Base-by-base conservation (phyloP, 1,284 basidiomycete species). In the Rhodotorula sp. region DNA sequence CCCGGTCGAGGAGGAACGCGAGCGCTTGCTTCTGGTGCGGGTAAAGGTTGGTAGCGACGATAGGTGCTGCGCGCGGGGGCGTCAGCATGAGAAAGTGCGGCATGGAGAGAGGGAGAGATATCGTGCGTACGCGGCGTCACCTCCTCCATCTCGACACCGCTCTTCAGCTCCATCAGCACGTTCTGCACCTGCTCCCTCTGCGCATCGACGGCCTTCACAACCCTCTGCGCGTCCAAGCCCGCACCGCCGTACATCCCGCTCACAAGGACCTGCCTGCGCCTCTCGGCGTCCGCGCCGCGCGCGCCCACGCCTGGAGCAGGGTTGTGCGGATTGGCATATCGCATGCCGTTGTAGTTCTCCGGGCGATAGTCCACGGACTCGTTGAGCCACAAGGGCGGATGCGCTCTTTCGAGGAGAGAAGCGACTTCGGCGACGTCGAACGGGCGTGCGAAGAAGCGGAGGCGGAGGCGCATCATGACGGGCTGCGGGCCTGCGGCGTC, bases 21-120 rank as follows among this genome's bases (percentile, higher is more conserved):
- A 99, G 85, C 34, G 95, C 97, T 82, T 97, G 96, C 83, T 96
- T 96, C 84, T 99, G 97, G 84, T 99, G 97, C 27, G 94, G 91
- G 82, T 98, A 98, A 15, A 99, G 85, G 57, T 83, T 86, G n/a
- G 97, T 97, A 48, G 89, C 89, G 72, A 99, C 88, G 79, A 93
- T 88, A n/a, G 87, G 82, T 58, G 85, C 91, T 94, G 46, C 48
- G 50, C 7, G 39, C 7, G 25, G 10, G n/a, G 22, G 34, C 10
- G 46, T 48, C 37, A 25, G 39, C 39, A 55, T 29, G 61, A 8
- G 37, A n/a, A n/a, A n/a, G n/a, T n/a, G 51, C 39, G 27, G 36
- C 57, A 19, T 7, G 29, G 2, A 10, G 37, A 27, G n/a, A 27
- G 29, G 6, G 22, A 25, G 29, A 17, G 39, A 46, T 10, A 27